Conservation (phyloP, 108 stramenopile genomes). For the Nannochloropsis oceanica region DNA sequence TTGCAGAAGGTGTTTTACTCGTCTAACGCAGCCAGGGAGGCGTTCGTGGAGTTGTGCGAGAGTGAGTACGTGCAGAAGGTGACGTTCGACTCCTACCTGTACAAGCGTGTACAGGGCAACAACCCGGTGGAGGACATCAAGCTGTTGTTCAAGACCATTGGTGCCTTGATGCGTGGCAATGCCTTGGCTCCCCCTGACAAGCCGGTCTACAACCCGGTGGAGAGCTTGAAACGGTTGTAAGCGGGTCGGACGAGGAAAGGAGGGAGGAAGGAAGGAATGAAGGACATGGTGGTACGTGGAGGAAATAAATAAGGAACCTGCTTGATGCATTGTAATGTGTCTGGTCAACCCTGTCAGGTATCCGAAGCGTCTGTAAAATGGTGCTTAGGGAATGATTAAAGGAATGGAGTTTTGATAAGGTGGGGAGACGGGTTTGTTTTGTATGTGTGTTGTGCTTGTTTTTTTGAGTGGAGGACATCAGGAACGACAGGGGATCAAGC, state of each 20-base stretch:
- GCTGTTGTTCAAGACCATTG: constrained; percentile 86
- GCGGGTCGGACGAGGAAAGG: neutral
- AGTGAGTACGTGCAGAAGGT: constrained; percentile 95
- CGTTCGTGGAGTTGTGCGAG: constrained; percentile 91
- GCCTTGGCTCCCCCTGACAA: constrained; percentile 81
- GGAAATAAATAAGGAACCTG: no score
- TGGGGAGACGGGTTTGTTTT: no score
- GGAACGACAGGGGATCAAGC: no score
- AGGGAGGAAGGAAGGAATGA: neutral
- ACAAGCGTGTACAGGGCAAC: constrained; percentile 94
- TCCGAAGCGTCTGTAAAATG: no score
- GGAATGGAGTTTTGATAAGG: no score
- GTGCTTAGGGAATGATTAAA: no score
- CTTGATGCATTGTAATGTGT: neutral
- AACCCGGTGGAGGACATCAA: constrained; percentile 91
- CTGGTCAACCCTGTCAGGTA: no score
- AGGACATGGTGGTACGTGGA: no score
- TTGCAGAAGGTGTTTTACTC: constrained; percentile 87
- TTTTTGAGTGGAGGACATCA: no score
- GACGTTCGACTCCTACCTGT: constrained; percentile 94
- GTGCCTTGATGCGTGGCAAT: constrained; percentile 83
- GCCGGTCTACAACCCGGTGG: constrained; percentile 83
- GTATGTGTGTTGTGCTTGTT: no score
- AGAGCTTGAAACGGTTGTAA: constrained; percentile 82
- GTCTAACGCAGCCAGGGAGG: constrained; percentile 93